Evolutionary conservation across 225 moss, liverwort and hornwort species (phyloP).

Genomic region (Climacium dendroides): DNA sequence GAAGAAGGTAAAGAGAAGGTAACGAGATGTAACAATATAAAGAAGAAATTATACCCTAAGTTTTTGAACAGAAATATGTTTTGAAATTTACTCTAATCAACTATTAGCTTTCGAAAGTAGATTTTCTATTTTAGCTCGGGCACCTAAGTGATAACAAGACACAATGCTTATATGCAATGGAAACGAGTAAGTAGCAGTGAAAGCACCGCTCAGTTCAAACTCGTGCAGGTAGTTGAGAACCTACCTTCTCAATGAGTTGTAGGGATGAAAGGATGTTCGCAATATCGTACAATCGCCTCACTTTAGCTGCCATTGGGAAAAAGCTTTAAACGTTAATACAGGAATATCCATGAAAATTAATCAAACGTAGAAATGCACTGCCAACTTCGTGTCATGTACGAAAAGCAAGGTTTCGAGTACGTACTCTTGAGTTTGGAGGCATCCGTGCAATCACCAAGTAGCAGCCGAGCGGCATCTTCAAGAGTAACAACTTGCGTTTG

Average conservation of each 20-base stretch:
- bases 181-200: neutral
- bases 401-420: neutral
- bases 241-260: conserved; percentile 91
- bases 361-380: neutral
- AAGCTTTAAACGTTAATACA: neutral
- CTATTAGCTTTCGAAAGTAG: neutral
- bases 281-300: conserved; percentile 90
- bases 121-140: neutral
- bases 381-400: neutral
- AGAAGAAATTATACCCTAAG: neutral
- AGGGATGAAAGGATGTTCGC: conserved; percentile 91
- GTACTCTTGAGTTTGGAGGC: conserved; percentile 85
- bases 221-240: neutral
- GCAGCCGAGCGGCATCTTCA: conserved; percentile 84
- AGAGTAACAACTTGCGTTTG: conserved; percentile 88
- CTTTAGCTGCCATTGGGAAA: conserved; percentile 61
- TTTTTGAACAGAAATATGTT: neutral
- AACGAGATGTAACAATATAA: neutral
- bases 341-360: neutral
- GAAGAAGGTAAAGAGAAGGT: neutral
- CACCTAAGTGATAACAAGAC: neutral
- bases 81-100: neutral
- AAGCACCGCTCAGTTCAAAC: neutral
- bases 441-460: conserved; percentile 79
- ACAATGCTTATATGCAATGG: neutral